Evolutionary conservation across 495 filamentous ascomycete genomes (phyloP).

Genomic region (Tuber borchii): DNA sequence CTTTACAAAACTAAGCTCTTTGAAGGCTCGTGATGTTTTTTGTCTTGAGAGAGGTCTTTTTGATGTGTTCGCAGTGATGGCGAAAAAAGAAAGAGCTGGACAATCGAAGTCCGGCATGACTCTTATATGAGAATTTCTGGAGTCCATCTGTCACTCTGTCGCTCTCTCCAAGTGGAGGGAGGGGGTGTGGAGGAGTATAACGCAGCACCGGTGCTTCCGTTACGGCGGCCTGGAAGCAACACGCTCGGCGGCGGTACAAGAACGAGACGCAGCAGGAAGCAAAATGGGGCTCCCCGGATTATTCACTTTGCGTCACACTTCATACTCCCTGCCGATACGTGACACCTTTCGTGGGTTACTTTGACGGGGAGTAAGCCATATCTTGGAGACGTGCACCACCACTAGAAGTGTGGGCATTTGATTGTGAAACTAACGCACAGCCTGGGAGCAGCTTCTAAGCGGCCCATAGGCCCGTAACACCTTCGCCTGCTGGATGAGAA

Average conservation of each 20-base stretch:
- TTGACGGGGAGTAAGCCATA: background rate
- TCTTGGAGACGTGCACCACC: background rate
- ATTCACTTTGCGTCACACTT: conserved; percentile 1
- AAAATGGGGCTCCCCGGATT: background rate
- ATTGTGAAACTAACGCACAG: background rate
- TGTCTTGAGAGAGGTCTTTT: background rate
- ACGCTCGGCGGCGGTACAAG: background rate
- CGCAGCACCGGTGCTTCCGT: background rate
- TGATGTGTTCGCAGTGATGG: conserved; percentile 3
- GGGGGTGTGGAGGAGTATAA: background rate
- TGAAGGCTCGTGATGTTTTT: background rate
- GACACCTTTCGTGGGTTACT: background rate
- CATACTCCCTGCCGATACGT: background rate
- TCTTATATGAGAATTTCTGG: conserved; percentile 1
- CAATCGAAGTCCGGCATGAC: background rate
- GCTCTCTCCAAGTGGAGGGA: background rate
- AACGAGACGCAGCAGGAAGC: background rate
- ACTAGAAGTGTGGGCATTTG: background rate
- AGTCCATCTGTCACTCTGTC: conserved; percentile 1
- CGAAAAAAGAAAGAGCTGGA: conserved; percentile 1
- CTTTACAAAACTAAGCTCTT: background rate
- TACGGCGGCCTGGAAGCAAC: background rate
- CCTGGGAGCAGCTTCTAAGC: background rate
- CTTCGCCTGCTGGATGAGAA: background rate
- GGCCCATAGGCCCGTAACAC: background rate